These are phyloP conservation scores for Dalbergia oliveri DNA, from an alignment of 306 rosid species.

Conservation along the genomic window DNA sequence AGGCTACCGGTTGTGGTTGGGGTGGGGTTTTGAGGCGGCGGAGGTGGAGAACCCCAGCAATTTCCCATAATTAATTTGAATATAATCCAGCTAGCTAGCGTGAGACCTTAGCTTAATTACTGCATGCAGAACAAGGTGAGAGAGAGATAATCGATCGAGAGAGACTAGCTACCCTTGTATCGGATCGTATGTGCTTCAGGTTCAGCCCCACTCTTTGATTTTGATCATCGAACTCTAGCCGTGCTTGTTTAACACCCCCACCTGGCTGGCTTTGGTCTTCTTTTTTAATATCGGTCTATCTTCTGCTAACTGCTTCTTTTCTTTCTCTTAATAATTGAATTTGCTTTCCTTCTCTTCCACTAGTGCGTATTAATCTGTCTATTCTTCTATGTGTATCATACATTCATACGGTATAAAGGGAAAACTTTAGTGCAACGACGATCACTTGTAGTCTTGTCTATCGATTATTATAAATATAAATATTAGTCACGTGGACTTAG, in stretches of 20 bases:
- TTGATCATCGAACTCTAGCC: background rate
- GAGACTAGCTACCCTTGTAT: too few species aligned
- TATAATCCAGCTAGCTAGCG: too few species aligned
- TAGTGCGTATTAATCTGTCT: too few species aligned
- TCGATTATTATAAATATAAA: too few species aligned
- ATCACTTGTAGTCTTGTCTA: too few species aligned
- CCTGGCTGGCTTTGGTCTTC: background rate
- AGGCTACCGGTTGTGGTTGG: constrained; percentile 61
- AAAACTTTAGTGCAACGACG: background rate
- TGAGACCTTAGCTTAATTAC: background rate
- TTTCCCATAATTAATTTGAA: constrained; percentile 63
- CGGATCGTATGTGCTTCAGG: too few species aligned
- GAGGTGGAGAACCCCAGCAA: constrained; percentile 74
- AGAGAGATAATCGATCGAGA: background rate
- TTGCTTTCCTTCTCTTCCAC: constrained; percentile 10
- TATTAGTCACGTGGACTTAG: background rate
- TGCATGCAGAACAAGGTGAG: background rate
- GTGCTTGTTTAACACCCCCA: background rate
- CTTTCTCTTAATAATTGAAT: constrained; percentile 29
- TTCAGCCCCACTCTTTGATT: too few species aligned
- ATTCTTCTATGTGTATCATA: background rate
- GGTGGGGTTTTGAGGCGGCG: constrained; percentile 40
- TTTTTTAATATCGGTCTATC: background rate
- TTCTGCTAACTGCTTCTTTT: background rate
- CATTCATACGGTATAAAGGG: background rate